Evolutionary conservation across 1,139 yeast species (phyloP).

Genomic region (Candida sp.): DNA sequence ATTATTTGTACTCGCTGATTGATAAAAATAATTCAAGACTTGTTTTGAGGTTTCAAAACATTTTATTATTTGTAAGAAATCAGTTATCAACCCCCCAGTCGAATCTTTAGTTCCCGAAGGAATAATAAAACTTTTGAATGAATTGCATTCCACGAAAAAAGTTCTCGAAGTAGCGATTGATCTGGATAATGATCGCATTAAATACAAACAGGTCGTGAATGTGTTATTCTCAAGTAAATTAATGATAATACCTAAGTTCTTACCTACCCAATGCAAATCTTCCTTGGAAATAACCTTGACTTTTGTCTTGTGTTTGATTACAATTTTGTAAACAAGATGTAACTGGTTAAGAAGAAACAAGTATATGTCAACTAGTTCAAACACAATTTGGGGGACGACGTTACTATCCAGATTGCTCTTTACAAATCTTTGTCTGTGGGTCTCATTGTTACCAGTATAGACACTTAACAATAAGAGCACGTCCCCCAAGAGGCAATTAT

Average conservation of each 20-base stretch:
- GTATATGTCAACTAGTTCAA: slow-evolving; percentile 30
- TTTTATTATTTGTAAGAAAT: slow-evolving; percentile 48
- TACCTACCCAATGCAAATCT: slow-evolving; percentile 26
- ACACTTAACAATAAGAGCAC: slow-evolving; percentile 35
- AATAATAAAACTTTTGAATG: slow-evolving; percentile 20
- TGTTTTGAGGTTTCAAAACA: slow-evolving; percentile 25
- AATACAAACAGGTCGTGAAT: slow-evolving; percentile 46
- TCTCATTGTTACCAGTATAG: slow-evolving; percentile 35
- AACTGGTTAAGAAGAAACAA: slow-evolving; percentile 26
- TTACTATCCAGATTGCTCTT: slow-evolving; percentile 12
- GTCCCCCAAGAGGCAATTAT: slow-evolving; percentile 17
- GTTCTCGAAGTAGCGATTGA: slow-evolving; percentile 71
- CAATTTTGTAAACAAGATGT: slow-evolving; percentile 17
- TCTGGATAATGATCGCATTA: slow-evolving; percentile 71
- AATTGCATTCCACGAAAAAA: slow-evolving; percentile 50
- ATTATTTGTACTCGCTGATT: slow-evolving; percentile 7
- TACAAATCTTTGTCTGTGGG: slow-evolving; percentile 30
- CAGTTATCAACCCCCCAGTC: slow-evolving; percentile 27
- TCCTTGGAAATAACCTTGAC: slow-evolving; percentile 6
- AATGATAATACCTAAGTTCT: slow-evolving; percentile 25
- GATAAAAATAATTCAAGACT: slow-evolving; percentile 8
- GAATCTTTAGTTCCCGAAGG: slow-evolving; percentile 7
- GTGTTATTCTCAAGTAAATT: slow-evolving; percentile 24
- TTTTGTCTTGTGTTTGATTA: slow-evolving; percentile 5
- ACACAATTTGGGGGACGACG: slow-evolving; percentile 18